Evolutionary conservation across 2,329 filamentous ascomycete species (phyloP).

Genomic region (Cladophialophora yegresii): DNA sequence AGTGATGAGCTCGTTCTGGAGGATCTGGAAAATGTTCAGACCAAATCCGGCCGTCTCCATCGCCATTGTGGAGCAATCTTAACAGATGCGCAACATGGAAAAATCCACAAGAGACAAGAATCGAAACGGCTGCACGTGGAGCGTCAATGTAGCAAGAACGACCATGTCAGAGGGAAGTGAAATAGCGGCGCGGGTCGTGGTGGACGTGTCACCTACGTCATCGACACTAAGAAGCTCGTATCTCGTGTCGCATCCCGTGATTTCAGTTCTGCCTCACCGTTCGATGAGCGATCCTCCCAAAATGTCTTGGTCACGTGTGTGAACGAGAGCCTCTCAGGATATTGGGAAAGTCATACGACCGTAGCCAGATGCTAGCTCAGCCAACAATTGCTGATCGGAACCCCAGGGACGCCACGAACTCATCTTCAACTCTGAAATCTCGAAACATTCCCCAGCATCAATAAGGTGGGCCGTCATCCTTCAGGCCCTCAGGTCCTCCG

Average conservation of each 20-base stretch:
- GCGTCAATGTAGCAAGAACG: not conserved
- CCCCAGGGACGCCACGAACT: not conserved
- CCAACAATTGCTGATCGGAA: not conserved
- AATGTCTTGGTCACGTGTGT: not conserved
- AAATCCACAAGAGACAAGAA: not conserved
- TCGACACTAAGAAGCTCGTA: not conserved
- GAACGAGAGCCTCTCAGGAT: not conserved
- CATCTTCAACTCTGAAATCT: not conserved
- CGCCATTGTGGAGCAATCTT: not conserved
- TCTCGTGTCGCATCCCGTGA: not conserved
- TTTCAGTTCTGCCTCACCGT: no score
- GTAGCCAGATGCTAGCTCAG: no score
- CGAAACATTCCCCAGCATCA: not conserved
- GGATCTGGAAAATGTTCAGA: constrained; percentile 36
- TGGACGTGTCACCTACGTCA: constrained; percentile 3
- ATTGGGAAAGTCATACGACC: not conserved
- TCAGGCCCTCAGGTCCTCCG: constrained; percentile 46
- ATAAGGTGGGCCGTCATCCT: not conserved
- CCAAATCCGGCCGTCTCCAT: constrained; percentile 28
- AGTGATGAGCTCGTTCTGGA: constrained; percentile 35
- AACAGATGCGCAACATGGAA: not conserved
- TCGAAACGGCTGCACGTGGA: not conserved
- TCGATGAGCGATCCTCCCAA: not conserved
- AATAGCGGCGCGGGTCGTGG: not conserved
- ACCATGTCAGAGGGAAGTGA: not conserved